Evolutionary conservation across 2,329 filamentous ascomycete species (phyloP), one percentile per base, ranked within the genome.

Genomic region (Sodiomyces alkalinus): DNA sequence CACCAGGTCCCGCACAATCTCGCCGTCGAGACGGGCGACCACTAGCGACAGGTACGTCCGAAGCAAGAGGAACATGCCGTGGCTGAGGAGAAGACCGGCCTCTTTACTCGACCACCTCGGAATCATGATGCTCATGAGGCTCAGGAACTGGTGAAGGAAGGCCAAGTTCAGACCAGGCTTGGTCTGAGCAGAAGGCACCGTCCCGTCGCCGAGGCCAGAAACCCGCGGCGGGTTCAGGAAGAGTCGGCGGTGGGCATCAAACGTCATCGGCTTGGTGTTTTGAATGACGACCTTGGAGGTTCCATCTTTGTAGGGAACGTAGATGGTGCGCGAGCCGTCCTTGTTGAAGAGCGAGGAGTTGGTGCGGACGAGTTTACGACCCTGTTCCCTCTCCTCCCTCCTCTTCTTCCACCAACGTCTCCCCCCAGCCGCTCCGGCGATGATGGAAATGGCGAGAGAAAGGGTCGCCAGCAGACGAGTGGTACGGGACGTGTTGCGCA

Each of bases 41-140:
- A 98, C 73, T 3, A 98, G 62, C 7, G 87, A 96, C 8, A 98
- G 67, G 46, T 98, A 98, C 24, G 90, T 98, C 34, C 90, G 67
- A 29, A 96, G 62, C 62, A 98, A 74, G 37, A 98, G 56, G 51
- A 96, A 98, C 17, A 83, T 63, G 12, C 81, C 79, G 46, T 98
- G 90, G 44, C 85, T 90, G 36, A 93, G 54, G 17, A 98, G 61
- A 37, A 98, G 57, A 1, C 86, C 87, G 0, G 87, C 86, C 58
- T 96, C 90, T 51, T 98, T 98, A 51, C 85, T 93, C 11, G 78
- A 78, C 80, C 87, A 93, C 37, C 87, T 65, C 5, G 90, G 90
- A 36, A 98, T 80, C 83, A 96, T 92, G 47, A 98, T 96, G 55
- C 85, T 94, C 58, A 96, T 73, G 30, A 98, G 58, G 46, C 87